These are phyloP conservation scores for Pseudocercospora pini-densiflorae DNA, from an alignment of 2,329 filamentous ascomycete genomes.

Conservation along the genomic window DNA sequence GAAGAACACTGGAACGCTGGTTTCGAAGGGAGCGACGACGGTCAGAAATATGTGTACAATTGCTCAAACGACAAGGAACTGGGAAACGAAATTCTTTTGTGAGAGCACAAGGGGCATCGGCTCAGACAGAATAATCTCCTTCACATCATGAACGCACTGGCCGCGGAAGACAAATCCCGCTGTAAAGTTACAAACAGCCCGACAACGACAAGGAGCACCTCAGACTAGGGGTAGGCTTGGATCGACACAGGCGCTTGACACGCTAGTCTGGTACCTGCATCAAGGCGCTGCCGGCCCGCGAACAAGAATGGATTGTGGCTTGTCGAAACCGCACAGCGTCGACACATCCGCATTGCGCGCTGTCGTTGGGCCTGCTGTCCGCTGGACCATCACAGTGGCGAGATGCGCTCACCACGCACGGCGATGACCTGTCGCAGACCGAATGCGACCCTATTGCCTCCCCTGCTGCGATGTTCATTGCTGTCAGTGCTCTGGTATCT, in stretches of 20 bases:
- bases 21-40: conserved; percentile 7
- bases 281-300: conserved; percentile 2
- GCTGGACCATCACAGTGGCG: background rate
- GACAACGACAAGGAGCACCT: conserved; percentile 9
- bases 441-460: background rate
- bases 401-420: background rate
- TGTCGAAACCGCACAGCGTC: conserved; percentile 3
- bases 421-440: conserved; percentile 3
- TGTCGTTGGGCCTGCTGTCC: background rate
- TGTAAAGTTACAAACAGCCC: conserved; percentile 10
- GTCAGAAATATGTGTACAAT: conserved; percentile 11
- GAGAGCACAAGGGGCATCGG: conserved; percentile 10
- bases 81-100: conserved; percentile 9
- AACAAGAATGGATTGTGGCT: conserved; percentile 11
- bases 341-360: conserved; percentile 1
- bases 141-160: conserved; percentile 11
- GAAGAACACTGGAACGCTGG: conserved; percentile 2
- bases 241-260: conserved; percentile 11
- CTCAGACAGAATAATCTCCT: conserved; percentile 12
- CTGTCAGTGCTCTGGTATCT: background rate
- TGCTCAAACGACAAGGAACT: conserved; percentile 6
- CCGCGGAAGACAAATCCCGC: conserved; percentile 8
- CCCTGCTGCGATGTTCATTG: background rate
- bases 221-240: conserved; percentile 6
- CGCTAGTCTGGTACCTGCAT: conserved; percentile 11